Percentiles rank a stretch among this genome's conserved stretches.
Evolutionary conservation across 2,329 filamentous ascomycete genomes (phyloP).

Genomic region (Celoporthe dispersa): DNA sequence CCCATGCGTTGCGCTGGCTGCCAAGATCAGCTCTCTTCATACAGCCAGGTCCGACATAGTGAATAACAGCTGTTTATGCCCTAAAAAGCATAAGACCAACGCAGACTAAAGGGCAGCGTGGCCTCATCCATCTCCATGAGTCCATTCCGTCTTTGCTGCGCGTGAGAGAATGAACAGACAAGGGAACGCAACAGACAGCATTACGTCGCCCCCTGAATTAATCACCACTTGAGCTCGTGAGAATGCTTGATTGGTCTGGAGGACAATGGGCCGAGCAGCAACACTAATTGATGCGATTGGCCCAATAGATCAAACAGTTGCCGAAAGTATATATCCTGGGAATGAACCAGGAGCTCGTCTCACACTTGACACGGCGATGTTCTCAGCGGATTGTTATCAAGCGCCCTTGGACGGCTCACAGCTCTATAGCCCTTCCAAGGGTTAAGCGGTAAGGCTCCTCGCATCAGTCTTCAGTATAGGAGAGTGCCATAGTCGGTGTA

Average conservation of each 20-base stretch:
- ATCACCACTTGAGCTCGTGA: not conserved
- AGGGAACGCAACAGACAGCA: not conserved
- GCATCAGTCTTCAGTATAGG: not conserved
- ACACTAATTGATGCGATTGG: not conserved
- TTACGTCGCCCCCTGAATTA: not conserved
- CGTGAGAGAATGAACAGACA: not conserved
- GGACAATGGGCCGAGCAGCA: not conserved
- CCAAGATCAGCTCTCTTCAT: no score
- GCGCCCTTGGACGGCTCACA: not conserved
- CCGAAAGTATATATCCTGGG: not conserved
- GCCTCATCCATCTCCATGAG: no score
- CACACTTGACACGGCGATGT: not conserved
- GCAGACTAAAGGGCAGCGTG: not conserved
- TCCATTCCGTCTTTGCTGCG: no score
- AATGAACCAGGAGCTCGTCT: not conserved
- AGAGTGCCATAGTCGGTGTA: not conserved
- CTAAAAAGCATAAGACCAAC: not conserved
- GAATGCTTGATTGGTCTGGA: not conserved
- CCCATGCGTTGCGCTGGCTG: no score
- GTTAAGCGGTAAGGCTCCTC: not conserved
- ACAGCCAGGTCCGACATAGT: no score
- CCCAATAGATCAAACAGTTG: not conserved
- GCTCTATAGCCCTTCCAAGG: not conserved
- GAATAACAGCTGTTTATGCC: not conserved
- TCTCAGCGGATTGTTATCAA: not conserved